Base-by-base conservation (phyloP, 768 basidiomycete species). In the Tubosaeta sp. region DNA sequence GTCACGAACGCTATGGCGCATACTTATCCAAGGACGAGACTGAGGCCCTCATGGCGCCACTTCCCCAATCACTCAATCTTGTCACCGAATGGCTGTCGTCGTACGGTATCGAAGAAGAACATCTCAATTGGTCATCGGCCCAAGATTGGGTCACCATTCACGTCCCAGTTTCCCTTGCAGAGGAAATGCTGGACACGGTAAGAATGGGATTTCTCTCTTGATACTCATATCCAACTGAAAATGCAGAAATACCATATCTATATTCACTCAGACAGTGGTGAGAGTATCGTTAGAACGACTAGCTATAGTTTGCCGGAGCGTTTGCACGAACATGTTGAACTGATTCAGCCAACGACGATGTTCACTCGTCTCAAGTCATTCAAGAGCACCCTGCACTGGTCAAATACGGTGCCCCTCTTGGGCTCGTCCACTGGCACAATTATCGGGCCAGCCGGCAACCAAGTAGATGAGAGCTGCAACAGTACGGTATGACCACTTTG, bases 111-210 rank as follows among this genome's bases (percentile, higher is more conserved):
- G 54, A 59, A 14, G 76, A 78, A 39, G 62, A 72, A 35, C 73
- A 77, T 49, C 56, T 81, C 19, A 54, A 67, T 36, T 78, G 80
- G 8, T 85, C 86, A 11, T 75, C 83, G 3, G 84, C 86, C 0
- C 75, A 78, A 43, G 87, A 88, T 54, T 90, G 86, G 87, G 69
- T 87, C 12, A 80, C 73, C 6, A 62, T 87, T 35, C 78, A 66
- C 13, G 69, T 87, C 7, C 78, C 85, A 0, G 73, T 90, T 40
- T 58, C 69, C 31, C 54, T 81, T 22, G 86, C 81, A 0, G 87
- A 90, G 65, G 69, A 78, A 56, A 83, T 90, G 79, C 74, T 90
- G n/a, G 70, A 80, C 59, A 84, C 87, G 41, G 85, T 86, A 57
- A 59, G 78, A 36, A 29, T 19, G 0, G 3, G 27, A 2, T 1